phyloP scores from a whole-genome alignment of 805 yeast species.

The Lachancea sp. region DNA sequence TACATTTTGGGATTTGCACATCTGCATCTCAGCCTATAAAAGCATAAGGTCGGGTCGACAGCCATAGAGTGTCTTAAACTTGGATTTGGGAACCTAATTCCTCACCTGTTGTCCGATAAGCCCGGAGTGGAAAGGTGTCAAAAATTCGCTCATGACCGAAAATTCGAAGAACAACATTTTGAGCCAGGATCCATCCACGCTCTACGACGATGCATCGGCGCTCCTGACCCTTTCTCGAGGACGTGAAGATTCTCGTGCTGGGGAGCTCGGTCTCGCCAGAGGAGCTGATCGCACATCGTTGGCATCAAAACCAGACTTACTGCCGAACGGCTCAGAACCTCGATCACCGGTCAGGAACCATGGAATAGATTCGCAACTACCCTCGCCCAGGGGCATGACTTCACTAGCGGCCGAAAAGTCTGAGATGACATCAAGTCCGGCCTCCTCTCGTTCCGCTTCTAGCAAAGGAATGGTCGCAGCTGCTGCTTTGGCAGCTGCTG shows the following conservation, averaged over 20 bases:
- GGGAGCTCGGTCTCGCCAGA: background rate
- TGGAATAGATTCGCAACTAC: background rate
- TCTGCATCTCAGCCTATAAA: background rate
- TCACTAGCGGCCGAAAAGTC: background rate
- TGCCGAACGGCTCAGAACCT: slow-evolving; percentile 6
- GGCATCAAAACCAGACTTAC: background rate
- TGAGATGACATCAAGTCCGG: slow-evolving; percentile 3
- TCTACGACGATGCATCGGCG: slow-evolving; percentile 56
- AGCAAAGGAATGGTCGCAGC: slow-evolving; percentile 66
- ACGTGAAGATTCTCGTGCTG: slow-evolving; percentile 28
- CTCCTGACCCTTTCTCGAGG: slow-evolving; percentile 54
- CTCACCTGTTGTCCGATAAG: background rate
- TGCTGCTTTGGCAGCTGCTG: slow-evolving; percentile 78
- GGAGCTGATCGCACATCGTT: slow-evolving; percentile 13
- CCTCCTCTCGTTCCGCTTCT: slow-evolving; percentile 13
- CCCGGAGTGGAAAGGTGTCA: background rate
- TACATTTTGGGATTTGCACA: background rate
- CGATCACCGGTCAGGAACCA: background rate
- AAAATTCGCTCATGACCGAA: background rate
- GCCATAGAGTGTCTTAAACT: too few species aligned
- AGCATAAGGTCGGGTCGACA: background rate
- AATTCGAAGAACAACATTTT: slow-evolving; percentile 10
- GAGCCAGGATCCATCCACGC: slow-evolving; percentile 15
- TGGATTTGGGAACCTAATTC: too few species aligned
- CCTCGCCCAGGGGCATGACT: background rate